Base-by-base conservation (phyloP, 2,329 filamentous ascomycete species). In the Monosporascus sp. region DNA sequence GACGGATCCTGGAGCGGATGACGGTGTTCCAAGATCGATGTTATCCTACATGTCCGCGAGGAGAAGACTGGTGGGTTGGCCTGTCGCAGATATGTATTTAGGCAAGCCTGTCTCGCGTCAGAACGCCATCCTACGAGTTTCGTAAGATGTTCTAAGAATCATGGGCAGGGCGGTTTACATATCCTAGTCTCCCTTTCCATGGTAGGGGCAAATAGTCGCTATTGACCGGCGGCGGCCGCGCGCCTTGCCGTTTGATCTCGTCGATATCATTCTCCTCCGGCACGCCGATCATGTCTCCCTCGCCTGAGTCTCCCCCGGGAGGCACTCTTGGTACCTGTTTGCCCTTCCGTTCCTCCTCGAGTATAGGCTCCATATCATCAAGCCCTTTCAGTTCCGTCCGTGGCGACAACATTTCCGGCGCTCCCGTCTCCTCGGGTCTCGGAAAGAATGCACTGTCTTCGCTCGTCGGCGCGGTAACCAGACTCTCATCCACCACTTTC, bases 161-260 rank as follows among this genome's bases (percentile, higher is more conserved):
- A 44, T 15, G 18, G 22, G 38, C 36, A 41, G 53, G 52, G 48
- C 18, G 2, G 71, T 85, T 74, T 70, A 93, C 90, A 79, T 96
- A 97, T 53, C 92, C 92, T 56, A 97, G 68, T 27, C 92, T 81
- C 1, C 93, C 93, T 71, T 86, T 90, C 92, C 92, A 97, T 0
- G 92, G 93, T 22, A 97, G 70, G 24, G 93, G 93, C 20, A 97
- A 76, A 63, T 86, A 89, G 58, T 82, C 82, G 65, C 90, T 96
- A 64, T 97, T 88, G 17, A 96, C 84, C 0, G 91, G 83, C 6
- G 90, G 90, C 14, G 86, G 81, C 51, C 90, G 77, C 8, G 78
- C 76, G 24, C 70, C 68, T 31, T 63, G 62, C 20, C 51, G 55
- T 45, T 62, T 64, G 2, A 66, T 48, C 9, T 50, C 36, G 2